phyloP scores from a whole-genome alignment of 345 rosid genomes.

The Alliaria petiolata region DNA sequence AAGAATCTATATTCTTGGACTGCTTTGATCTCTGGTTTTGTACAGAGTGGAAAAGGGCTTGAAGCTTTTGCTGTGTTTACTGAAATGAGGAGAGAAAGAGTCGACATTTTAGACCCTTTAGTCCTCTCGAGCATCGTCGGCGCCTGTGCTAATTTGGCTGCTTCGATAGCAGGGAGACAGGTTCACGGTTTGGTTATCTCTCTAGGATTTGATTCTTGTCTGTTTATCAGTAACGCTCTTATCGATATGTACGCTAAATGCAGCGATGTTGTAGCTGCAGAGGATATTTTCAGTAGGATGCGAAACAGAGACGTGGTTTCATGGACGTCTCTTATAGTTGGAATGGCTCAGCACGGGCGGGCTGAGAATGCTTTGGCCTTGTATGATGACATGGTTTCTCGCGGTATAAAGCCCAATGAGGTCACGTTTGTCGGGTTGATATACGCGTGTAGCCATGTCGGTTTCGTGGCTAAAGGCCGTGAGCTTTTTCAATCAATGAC shows the following conservation, averaged over 20 bases:
- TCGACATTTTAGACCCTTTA: slow-evolving; percentile 65
- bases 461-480: slow-evolving; percentile 60
- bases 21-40: slow-evolving; percentile 69
- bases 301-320: slow-evolving; percentile 61
- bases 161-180: slow-evolving; percentile 59
- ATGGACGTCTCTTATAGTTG: slow-evolving; percentile 78
- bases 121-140: slow-evolving; percentile 70
- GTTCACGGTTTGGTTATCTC: slow-evolving; percentile 52
- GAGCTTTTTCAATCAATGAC: slow-evolving; percentile 58
- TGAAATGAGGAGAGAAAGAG: slow-evolving; percentile 69
- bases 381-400: slow-evolving; percentile 60
- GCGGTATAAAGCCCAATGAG: slow-evolving; percentile 67
- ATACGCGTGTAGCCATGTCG: slow-evolving; percentile 79
- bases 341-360: slow-evolving; percentile 75
- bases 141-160: slow-evolving; percentile 70
- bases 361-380: slow-evolving; percentile 58
- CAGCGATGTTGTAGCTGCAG: slow-evolving; percentile 62
- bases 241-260: slow-evolving; percentile 89
- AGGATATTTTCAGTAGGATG: slow-evolving; percentile 47
- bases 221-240: slow-evolving; percentile 63
- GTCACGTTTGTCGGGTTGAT: slow-evolving; percentile 79
- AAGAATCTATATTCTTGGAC: slow-evolving; percentile 68
- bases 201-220: slow-evolving; percentile 56
- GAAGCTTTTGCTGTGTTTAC: slow-evolving; percentile 50
- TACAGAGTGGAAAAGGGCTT: slow-evolving; percentile 60